These are phyloP conservation scores for Colletotrichum falcatum DNA, from an alignment of 2,329 filamentous ascomycete species.

Conservation along the genomic window DNA sequence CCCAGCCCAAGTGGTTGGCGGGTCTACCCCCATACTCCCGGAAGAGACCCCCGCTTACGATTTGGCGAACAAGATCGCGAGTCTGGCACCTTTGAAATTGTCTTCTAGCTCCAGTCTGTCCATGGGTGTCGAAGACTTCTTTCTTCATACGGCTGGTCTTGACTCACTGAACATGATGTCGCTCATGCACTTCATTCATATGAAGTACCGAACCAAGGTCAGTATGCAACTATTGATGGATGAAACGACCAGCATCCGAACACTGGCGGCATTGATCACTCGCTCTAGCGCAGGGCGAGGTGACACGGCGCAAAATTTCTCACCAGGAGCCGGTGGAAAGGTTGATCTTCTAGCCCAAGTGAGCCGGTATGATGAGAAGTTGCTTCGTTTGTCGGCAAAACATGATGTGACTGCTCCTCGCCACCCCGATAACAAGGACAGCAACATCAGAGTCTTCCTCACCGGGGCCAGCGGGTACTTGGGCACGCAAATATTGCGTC, in stretches of 20 bases:
- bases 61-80: conserved; percentile 15
- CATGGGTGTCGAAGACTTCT: background rate
- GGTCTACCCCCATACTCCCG: background rate
- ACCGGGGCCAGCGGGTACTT: conserved; percentile 24
- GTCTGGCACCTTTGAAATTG: background rate
- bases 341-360: conserved; percentile 16
- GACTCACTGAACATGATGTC: conserved; percentile 37
- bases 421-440: background rate
- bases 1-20: accelerated
- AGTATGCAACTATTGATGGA: conserved; percentile 36
- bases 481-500: conserved; percentile 30
- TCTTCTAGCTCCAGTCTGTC: accelerated
- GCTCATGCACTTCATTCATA: conserved; percentile 33
- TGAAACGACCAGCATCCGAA: conserved; percentile 18
- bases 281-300: too few species aligned
- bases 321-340: accelerated
- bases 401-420: too few species aligned
- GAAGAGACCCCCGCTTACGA: conserved; percentile 10
- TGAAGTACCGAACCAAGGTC: conserved; percentile 8
- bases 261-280: conserved; percentile 15
- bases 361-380: background rate
- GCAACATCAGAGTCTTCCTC: conserved; percentile 11
- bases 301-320: accelerated
- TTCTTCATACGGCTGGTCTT: conserved; percentile 18
- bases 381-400: background rate